phyloP scores from a whole-genome alignment of 1,284 basidiomycete genomes.

The Ceratobasidium sp. region DNA sequence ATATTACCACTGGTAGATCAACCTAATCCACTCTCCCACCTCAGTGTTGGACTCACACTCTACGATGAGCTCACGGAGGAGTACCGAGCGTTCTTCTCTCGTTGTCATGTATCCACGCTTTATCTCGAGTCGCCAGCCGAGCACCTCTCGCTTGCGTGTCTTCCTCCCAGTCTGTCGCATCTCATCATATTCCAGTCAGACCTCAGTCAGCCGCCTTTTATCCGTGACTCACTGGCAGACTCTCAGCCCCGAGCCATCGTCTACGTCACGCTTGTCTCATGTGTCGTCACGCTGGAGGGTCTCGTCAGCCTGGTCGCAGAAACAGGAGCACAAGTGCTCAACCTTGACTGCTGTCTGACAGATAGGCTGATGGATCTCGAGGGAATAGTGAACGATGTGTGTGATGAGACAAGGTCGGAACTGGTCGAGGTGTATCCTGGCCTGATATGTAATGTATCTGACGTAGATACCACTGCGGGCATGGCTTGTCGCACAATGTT shows the following conservation, averaged over 20 bases:
- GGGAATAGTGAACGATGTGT: neutral
- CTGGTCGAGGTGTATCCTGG: neutral
- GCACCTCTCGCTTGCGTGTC: no score
- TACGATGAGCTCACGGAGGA: neutral
- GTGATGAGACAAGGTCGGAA: neutral
- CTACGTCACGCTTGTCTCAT: neutral
- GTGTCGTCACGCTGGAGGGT: neutral
- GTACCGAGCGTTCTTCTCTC: neutral
- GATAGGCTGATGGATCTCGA: neutral
- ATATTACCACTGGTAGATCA: neutral
- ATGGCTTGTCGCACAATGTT: neutral
- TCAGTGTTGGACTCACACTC: neutral
- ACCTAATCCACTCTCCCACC: neutral
- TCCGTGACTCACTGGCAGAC: no score
- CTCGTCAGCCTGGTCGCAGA: neutral
- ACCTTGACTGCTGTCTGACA: neutral
- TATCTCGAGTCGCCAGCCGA: neutral
- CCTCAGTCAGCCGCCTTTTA: neutral
- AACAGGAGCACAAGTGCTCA: neutral
- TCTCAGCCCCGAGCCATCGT: neutral
- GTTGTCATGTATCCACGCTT: neutral
- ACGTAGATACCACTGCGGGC: neutral
- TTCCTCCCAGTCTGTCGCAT: neutral
- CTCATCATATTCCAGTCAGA: neutral
- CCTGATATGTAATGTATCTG: neutral